Evolutionary conservation across 441 rosid genomes (phyloP).

Genomic region (Pelargonium fulgidum): DNA sequence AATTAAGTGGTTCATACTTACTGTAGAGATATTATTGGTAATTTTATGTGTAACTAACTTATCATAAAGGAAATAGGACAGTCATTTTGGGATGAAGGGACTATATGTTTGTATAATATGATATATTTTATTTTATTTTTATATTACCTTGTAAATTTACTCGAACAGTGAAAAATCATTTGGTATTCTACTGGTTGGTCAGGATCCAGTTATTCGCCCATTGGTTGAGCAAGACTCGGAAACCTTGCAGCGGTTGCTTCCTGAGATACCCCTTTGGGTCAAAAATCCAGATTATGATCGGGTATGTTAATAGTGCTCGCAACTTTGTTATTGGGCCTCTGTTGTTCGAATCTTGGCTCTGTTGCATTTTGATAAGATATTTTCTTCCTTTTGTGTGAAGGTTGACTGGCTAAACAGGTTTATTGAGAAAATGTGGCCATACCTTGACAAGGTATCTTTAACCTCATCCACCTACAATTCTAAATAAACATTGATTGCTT

Average conservation of each 20-base stretch:
- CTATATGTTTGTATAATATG: neutral
- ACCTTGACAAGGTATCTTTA: slow-evolving; percentile 75
- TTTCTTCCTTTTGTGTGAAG: slow-evolving; percentile 32
- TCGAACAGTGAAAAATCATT: neutral
- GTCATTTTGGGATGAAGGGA: too few relatives aligned
- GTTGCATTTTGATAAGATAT: slow-evolving; percentile 19
- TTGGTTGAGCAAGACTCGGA: slow-evolving; percentile 67
- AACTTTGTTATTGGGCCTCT: slow-evolving; percentile 12
- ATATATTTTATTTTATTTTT: neutral
- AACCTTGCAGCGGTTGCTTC: slow-evolving; percentile 71
- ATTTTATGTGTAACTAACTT: too few relatives aligned
- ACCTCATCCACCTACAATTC: slow-evolving; percentile 6
- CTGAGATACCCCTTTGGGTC: slow-evolving; percentile 92
- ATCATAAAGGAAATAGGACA: too few relatives aligned
- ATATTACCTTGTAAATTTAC: neutral
- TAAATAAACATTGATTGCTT: slow-evolving; percentile 14
- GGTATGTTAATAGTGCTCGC: slow-evolving; percentile 34
- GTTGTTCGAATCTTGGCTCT: neutral
- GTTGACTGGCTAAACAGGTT: slow-evolving; percentile 90
- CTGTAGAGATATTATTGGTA: too few relatives aligned
- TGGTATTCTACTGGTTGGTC: slow-evolving; percentile 16
- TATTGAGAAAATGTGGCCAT: slow-evolving; percentile 82
- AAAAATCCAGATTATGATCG: slow-evolving; percentile 90
- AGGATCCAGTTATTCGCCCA: slow-evolving; percentile 71
- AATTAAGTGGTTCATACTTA: too few relatives aligned